A percentile compares a stretch with the other conserved stretches of the same genome.
Conservation (phyloP, 192 early-diverging fungal species). For the Funneliformis mosseae region DNA sequence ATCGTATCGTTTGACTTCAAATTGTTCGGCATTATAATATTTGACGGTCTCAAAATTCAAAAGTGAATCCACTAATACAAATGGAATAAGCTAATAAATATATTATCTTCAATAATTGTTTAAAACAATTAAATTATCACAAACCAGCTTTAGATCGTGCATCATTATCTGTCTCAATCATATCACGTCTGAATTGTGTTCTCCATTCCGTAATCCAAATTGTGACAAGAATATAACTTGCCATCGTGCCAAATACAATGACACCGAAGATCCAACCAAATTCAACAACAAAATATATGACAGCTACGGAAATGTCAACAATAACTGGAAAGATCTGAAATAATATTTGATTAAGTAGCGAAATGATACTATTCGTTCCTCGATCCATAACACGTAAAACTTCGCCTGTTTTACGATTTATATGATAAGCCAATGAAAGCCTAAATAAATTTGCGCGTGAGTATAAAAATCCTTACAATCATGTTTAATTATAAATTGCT, state of each 20-base stretch:
- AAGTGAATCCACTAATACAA: slow-evolving; percentile 77
- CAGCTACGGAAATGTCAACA: slow-evolving; percentile 85
- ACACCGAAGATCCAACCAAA: slow-evolving; percentile 78
- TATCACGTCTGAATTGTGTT: slow-evolving; percentile 75
- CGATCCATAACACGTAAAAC: slow-evolving; percentile 90
- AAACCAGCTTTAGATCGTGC: slow-evolving; percentile 68
- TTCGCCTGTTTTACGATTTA: slow-evolving; percentile 94
- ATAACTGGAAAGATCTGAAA: slow-evolving; percentile 93
- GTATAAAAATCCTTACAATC: background rate
- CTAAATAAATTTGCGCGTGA: slow-evolving; percentile 61
- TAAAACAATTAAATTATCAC: background rate
- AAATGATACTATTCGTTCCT: slow-evolving; percentile 72
- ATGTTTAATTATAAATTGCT: background rate
- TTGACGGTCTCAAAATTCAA: slow-evolving; percentile 99
- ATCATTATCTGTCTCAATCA: slow-evolving; percentile 86
- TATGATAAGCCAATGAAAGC: slow-evolving; percentile 89
- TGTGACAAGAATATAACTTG: slow-evolving; percentile 79
- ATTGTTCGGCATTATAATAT: slow-evolving; percentile 91
- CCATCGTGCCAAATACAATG: slow-evolving; percentile 90
- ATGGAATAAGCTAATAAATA: slow-evolving; percentile 28
- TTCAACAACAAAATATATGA: slow-evolving; percentile 63
- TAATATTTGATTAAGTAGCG: slow-evolving; percentile 76
- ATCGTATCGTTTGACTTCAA: slow-evolving; percentile 80
- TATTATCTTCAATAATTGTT: background rate
- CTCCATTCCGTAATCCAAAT: slow-evolving; percentile 88